A percentile compares a stretch with the other conserved stretches of the same genome.
phyloP scores from a whole-genome alignment of 1,284 basidiomycete genomes.

The Violaceomyces palustris region DNA sequence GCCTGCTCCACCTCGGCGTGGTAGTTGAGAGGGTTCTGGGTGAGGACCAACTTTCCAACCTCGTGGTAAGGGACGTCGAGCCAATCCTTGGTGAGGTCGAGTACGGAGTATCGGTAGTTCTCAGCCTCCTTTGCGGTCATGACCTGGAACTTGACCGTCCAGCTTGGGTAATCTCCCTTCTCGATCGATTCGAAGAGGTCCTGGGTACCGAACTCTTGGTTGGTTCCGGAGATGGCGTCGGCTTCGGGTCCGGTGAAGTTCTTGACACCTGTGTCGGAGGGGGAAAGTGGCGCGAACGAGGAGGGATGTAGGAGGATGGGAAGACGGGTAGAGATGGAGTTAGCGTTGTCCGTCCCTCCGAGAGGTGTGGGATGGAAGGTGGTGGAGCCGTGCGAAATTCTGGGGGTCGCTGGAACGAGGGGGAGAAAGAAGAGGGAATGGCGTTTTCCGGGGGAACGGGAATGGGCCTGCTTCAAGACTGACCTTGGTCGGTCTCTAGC shows the following conservation, averaged over 20 bases:
- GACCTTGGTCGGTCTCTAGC: too few species aligned
- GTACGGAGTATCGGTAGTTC: conserved; percentile 21
- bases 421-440: too few species aligned
- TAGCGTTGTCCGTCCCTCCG: too few species aligned
- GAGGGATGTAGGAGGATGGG: too few species aligned
- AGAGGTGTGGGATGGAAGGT: too few species aligned
- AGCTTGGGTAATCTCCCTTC: conserved; percentile 41
- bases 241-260: conserved; percentile 55
- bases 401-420: too few species aligned
- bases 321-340: too few species aligned
- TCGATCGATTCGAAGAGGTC: conserved; percentile 47
- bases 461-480: too few species aligned
- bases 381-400: too few species aligned
- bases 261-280: too few species aligned
- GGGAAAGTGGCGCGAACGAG: too few species aligned
- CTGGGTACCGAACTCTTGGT: conserved; percentile 64
- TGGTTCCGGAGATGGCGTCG: conserved; percentile 63
- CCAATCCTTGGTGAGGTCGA: conserved; percentile 41
- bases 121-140: conserved; percentile 27
- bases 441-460: too few species aligned
- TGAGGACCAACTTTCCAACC: conserved; percentile 38
- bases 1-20: conserved; percentile 45
- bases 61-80: conserved; percentile 28
- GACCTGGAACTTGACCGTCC: conserved; percentile 42
- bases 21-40: conserved; percentile 42